Evolutionary conservation across 495 filamentous ascomycete species (phyloP).

Genomic region (Thermothielavioides terrestris): DNA sequence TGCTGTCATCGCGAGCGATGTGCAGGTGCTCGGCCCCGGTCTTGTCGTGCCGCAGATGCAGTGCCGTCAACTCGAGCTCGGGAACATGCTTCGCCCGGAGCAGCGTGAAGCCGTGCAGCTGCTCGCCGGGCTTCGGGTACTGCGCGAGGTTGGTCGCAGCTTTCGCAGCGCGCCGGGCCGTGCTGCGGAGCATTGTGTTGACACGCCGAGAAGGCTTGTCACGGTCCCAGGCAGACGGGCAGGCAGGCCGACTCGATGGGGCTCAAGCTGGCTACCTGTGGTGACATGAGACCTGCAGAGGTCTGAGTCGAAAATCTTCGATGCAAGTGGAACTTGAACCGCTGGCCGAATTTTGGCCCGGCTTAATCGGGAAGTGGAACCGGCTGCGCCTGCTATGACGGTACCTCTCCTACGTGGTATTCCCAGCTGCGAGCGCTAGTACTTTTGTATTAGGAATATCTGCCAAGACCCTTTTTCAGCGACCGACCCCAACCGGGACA

Average conservation of each 20-base stretch:
- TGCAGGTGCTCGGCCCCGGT: constrained; percentile 94
- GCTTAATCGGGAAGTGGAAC: neutral
- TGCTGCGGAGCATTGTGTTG: constrained; percentile 42
- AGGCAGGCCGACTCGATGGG: neutral
- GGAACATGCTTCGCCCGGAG: constrained; percentile 82
- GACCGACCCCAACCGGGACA: neutral
- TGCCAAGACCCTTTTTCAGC: neutral
- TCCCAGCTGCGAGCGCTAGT: too few species aligned
- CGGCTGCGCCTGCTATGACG: neutral
- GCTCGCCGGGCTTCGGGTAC: constrained; percentile 69
- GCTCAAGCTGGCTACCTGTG: neutral
- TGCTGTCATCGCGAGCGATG: constrained; percentile 86
- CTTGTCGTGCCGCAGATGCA: constrained; percentile 83
- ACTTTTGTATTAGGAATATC: neutral
- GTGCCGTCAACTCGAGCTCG: constrained; percentile 83
- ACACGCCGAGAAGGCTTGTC: neutral
- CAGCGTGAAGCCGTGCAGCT: constrained; percentile 87
- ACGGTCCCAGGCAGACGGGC: neutral
- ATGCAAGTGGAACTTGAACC: neutral
- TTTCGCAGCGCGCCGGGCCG: constrained; percentile 42
- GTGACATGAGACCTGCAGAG: constrained; percentile 5
- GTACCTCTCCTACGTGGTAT: too few species aligned
- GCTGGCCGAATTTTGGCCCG: neutral
- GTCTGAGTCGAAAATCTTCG: neutral
- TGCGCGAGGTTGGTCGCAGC: constrained; percentile 62